Evolutionary conservation across 2,329 filamentous ascomycete genomes (phyloP).

Genomic region (Diaporthe caulivora): DNA sequence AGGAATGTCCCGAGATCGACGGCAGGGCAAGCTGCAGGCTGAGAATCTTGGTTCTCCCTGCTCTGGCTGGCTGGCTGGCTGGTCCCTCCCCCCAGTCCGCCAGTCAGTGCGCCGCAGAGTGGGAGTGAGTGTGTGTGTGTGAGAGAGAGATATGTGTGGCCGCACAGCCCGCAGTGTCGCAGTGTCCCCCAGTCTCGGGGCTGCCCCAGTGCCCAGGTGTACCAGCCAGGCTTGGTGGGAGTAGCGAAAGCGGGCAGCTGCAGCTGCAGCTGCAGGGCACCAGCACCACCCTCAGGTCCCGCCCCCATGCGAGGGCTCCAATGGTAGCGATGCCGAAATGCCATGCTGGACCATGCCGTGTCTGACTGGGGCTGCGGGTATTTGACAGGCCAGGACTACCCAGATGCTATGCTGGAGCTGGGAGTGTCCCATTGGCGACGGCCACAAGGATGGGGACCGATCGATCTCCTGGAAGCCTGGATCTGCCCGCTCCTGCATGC

Average conservation of each 20-base stretch:
- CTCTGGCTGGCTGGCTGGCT: constrained; percentile 2
- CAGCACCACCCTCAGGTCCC: not conserved
- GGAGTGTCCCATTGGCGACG: not conserved
- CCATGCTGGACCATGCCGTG: constrained; percentile 3
- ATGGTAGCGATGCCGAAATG: not conserved
- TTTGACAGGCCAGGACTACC: constrained; percentile 39
- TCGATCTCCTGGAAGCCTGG: not conserved
- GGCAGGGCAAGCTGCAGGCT: constrained; percentile 33
- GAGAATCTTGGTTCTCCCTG: constrained; percentile 28
- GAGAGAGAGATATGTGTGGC: too few species aligned
- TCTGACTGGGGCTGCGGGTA: constrained; percentile 13
- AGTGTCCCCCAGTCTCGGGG: constrained; percentile 26
- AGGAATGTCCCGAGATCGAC: constrained; percentile 34
- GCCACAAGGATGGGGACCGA: constrained; percentile 14
- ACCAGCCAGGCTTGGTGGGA: not conserved
- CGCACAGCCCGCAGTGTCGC: not conserved
- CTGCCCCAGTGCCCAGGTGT: constrained; percentile 22
- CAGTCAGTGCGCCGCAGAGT: not conserved
- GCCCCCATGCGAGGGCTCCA: constrained; percentile 24
- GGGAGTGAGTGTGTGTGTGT: not conserved
- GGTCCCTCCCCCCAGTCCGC: not conserved
- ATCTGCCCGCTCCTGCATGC: not conserved
- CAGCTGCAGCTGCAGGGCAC: constrained; percentile 21
- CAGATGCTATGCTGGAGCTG: constrained; percentile 15
- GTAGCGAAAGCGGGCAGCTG: constrained; percentile 26